Evolutionary conservation across 208 protist genomes (phyloP).

Genomic region (Crithidia expoeki): DNA sequence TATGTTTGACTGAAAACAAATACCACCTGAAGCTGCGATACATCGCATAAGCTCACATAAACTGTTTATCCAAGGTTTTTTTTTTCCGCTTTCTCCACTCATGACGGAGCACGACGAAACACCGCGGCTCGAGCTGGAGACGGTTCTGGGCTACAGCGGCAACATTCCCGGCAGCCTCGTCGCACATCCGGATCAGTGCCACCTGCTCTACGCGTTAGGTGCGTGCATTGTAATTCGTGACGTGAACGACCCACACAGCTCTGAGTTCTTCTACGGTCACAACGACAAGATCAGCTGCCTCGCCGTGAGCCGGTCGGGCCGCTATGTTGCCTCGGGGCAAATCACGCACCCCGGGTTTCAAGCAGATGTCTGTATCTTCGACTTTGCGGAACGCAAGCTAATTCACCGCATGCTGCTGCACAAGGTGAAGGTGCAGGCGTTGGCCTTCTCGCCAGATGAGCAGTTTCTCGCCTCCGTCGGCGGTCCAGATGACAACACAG

Average conservation of each 20-base stretch:
- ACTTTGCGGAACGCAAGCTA: constrained; percentile 85
- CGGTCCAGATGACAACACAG: constrained; percentile 95
- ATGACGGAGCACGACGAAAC: constrained; percentile 75
- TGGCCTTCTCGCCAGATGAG: constrained; percentile 95
- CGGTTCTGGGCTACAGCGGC: constrained; percentile 87
- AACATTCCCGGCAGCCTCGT: constrained; percentile 83
- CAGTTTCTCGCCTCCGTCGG: constrained; percentile 93
- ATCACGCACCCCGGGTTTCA: constrained; percentile 95
- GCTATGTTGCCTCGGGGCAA: constrained; percentile 95
- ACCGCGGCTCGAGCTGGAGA: constrained; percentile 74
- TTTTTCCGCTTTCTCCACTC: neutral
- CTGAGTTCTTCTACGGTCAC: constrained; percentile 94
- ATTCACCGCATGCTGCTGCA: constrained; percentile 94
- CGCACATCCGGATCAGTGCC: constrained; percentile 87
- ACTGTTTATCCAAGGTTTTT: neutral
- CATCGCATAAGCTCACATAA: no score
- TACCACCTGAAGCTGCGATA: no score
- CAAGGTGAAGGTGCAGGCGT: constrained; percentile 94
- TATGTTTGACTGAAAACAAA: no score
- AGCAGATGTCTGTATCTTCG: constrained; percentile 94
- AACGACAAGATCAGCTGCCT: constrained; percentile 95
- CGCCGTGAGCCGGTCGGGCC: constrained; percentile 86
- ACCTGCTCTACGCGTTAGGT: constrained; percentile 94
- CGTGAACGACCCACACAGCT: constrained; percentile 66
- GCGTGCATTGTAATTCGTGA: constrained; percentile 93